Base-by-base conservation (phyloP, 805 yeast species). In the Middelhovenomyces tepae region DNA sequence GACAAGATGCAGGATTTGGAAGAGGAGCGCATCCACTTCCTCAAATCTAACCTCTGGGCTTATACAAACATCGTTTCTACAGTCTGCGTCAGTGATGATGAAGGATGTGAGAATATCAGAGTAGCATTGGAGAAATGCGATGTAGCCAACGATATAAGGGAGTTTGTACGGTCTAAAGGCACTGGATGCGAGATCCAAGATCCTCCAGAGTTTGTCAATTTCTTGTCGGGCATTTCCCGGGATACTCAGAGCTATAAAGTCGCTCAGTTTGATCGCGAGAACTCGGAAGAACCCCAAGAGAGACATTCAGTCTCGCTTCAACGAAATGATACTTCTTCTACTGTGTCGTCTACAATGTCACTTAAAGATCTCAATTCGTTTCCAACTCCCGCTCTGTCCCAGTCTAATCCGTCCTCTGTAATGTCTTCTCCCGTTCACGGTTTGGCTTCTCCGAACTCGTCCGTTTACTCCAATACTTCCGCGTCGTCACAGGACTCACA, bases 81-180 rank as follows among this genome's bases (percentile, higher is more conserved):
- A 0, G 65, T 76, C 2, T 85, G 94, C 51, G 87, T 84, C 20
- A 71, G 74, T 27, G 81, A 78, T 47, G 95, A 85, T 50, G 78
- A 73, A 40, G 67, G 80, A 7, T 82, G 80, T 36, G 95, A 85
- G 49, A 64, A 64, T 33, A 69, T 86, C 9, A 68, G 95, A 36
- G 52, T 73, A 5, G 55, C 72, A 2, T 64, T 84, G 34, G 94
- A 86, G 38, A 67, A 70, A 32, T 77, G 86, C 44, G 78, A 74
- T 13, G 72, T 82, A 5, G 59, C 60, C 2, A 59, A 59, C 13
- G 94, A 84, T 42, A 59, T 81, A 14, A 60, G 62, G 18, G 53
- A 56, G 2, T 82, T 75, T 53, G 69, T 73, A 8, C 55, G 62
- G 5, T 60, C 60, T 21, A 64, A 65, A 42, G 79, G 77, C 4